Evolutionary conservation across 169 alveolate genomes (phyloP).

Genomic region (Plasmodium reichenowi): DNA sequence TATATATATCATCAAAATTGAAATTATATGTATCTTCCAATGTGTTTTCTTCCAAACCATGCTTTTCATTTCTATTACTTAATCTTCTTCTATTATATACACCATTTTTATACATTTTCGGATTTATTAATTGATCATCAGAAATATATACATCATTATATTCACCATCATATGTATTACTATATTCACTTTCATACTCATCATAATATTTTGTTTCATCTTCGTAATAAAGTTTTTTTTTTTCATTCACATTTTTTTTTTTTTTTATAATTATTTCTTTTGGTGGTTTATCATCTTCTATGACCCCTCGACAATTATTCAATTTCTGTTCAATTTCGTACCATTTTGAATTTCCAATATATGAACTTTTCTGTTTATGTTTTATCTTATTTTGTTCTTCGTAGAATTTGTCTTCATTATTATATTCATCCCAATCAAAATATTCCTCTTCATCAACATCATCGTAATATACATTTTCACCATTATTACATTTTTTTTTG

Average conservation of each 20-base stretch:
- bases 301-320: constrained; percentile 55
- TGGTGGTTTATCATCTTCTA: background rate
- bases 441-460: too few species aligned
- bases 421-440: too few species aligned
- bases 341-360: constrained; percentile 61
- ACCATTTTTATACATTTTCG: background rate
- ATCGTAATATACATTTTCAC: too few species aligned
- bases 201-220: background rate
- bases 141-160: background rate
- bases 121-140: background rate
- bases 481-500: background rate
- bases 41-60: too few species aligned
- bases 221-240: background rate
- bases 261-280: background rate
- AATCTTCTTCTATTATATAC: background rate
- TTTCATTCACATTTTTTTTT: background rate
- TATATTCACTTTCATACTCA: constrained; percentile 11
- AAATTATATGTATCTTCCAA: constrained; percentile 42
- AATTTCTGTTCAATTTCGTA: constrained; percentile 45
- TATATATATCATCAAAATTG: constrained; percentile 28
- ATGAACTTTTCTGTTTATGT: background rate
- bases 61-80: background rate
- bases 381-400: background rate
- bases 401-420: background rate
- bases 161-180: background rate